Evolutionary conservation across 1,139 yeast genomes (phyloP).

Genomic region (Kodamaea arcana): DNA sequence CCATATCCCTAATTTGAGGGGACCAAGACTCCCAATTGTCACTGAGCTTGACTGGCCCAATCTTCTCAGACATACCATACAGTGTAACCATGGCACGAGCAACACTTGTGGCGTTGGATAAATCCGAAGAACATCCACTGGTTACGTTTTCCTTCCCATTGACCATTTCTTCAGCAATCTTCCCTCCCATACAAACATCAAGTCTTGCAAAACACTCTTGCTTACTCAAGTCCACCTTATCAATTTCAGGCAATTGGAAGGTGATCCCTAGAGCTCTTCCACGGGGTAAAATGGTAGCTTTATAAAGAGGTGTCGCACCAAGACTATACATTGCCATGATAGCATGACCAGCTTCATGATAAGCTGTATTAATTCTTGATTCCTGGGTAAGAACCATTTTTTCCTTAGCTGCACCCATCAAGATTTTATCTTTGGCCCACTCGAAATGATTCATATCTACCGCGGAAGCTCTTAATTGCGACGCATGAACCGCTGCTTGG

Average conservation of each 20-base stretch:
- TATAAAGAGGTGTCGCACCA: slow-evolving; percentile 95
- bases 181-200: slow-evolving; percentile 99
- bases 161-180: slow-evolving; percentile 90
- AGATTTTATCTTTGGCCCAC: slow-evolving; percentile 98
- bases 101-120: slow-evolving; percentile 82
- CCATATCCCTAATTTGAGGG: slow-evolving; percentile 77
- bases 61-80: slow-evolving; percentile 91
- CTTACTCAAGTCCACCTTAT: slow-evolving; percentile 88
- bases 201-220: slow-evolving; percentile 85
- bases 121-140: slow-evolving; percentile 89
- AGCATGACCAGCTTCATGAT: slow-evolving; percentile 99
- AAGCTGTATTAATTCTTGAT: slow-evolving; percentile 88
- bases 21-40: slow-evolving; percentile 97
- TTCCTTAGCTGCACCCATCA: slow-evolving; percentile 97
- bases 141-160: slow-evolving; percentile 93
- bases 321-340: slow-evolving; percentile 92
- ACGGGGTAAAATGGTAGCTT: slow-evolving; percentile 94
- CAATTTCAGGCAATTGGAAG: slow-evolving; percentile 97
- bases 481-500: slow-evolving; percentile 97
- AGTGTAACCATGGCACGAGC: slow-evolving; percentile 97
- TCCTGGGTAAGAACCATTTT: slow-evolving; percentile 98
- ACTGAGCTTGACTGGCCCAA: slow-evolving; percentile 86
- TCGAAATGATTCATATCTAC: slow-evolving; percentile 92
- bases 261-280: slow-evolving; percentile 97
- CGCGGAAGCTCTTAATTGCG: slow-evolving; percentile 84